Percentiles rank a stretch among this genome's conserved stretches.
phyloP scores from a whole-genome alignment of 2,329 filamentous ascomycete genomes.

The Colletotrichum sp. region DNA sequence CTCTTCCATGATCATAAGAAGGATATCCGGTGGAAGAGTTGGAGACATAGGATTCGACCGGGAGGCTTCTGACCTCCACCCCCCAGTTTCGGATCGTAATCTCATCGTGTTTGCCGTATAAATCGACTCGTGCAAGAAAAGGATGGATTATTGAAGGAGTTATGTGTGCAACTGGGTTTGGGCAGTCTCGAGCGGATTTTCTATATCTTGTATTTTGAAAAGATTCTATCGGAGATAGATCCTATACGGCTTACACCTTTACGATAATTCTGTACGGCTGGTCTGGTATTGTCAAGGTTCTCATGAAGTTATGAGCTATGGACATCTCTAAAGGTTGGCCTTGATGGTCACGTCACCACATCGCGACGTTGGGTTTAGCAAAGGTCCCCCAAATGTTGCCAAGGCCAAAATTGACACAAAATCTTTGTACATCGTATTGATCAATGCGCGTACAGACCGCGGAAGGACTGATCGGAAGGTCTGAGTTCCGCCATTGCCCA shows the following conservation, averaged over 20 bases:
- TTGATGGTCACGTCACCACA: background rate
- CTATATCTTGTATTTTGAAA: background rate
- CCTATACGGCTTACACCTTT: background rate
- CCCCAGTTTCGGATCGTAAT: background rate
- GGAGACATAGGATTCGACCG: background rate
- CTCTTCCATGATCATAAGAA: background rate
- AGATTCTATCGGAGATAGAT: background rate
- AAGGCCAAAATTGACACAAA: background rate
- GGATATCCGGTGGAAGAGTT: background rate
- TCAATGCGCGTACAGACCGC: background rate
- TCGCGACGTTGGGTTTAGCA: background rate
- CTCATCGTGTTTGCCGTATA: background rate
- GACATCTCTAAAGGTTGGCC: background rate
- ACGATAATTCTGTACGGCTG: background rate
- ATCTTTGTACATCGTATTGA: too few species aligned
- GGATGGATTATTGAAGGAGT: background rate
- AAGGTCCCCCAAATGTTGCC: background rate
- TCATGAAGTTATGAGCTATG: background rate
- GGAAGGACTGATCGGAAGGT: background rate
- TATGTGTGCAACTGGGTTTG: background rate
- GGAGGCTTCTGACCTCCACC: background rate
- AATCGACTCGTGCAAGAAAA: background rate
- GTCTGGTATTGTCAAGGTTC: background rate
- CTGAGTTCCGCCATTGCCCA: background rate
- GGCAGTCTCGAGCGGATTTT: background rate